phyloP scores from a whole-genome alignment of 2,329 filamentous ascomycete species.

The Arthrinium phaeospermum region DNA sequence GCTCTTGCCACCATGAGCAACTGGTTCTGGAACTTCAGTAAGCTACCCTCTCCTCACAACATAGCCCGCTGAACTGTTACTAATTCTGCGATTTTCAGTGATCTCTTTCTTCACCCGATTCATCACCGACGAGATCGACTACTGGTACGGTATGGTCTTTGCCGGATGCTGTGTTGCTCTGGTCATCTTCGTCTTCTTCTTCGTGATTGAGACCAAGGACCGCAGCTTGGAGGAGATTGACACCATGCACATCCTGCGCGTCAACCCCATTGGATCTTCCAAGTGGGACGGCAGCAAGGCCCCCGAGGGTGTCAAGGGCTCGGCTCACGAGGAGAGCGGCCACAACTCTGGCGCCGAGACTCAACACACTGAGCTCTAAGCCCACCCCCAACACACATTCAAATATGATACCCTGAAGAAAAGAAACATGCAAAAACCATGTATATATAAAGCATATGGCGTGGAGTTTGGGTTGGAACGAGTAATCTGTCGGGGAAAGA shows the following conservation, averaged over 20 bases:
- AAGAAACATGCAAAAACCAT: not conserved
- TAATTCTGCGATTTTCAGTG: constrained; percentile 28
- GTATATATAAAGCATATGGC: not conserved
- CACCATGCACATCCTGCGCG: constrained; percentile 69
- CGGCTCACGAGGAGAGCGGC: constrained; percentile 7
- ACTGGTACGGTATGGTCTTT: constrained; percentile 74
- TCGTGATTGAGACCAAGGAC: constrained; percentile 75
- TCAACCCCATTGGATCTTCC: constrained; percentile 55
- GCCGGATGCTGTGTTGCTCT: constrained; percentile 69
- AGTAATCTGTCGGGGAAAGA: not conserved
- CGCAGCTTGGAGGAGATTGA: constrained; percentile 78
- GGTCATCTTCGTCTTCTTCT: constrained; percentile 73
- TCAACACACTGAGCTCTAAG: not conserved
- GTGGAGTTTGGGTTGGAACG: not conserved
- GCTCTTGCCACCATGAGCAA: constrained; percentile 63
- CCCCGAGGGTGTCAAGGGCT: constrained; percentile 25
- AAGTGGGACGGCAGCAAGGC: constrained; percentile 42
- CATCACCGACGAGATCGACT: constrained; percentile 73
- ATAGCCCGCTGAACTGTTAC: not conserved
- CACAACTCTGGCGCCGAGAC: constrained; percentile 18
- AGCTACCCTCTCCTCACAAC: not conserved
- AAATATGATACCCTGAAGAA: not conserved
- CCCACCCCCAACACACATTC: not conserved
- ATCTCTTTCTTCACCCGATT: constrained; percentile 64
- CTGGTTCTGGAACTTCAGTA: constrained; percentile 69